Evolutionary conservation across 192 early-diverging fungal species (phyloP).

Genomic region (Podila clonocystis): DNA sequence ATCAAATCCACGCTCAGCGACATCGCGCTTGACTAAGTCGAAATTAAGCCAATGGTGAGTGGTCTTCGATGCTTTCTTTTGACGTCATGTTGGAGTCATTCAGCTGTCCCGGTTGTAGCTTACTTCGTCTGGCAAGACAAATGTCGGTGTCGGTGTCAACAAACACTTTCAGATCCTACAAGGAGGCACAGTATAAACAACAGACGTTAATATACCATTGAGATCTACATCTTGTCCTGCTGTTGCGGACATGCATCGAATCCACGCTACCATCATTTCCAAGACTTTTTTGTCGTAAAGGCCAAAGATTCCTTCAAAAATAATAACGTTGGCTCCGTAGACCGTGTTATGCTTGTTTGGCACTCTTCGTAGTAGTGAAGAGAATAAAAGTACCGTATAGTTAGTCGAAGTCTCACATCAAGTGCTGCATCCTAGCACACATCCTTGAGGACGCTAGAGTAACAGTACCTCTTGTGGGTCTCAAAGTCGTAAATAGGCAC

Average conservation of each 20-base stretch:
- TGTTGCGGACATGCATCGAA: no score
- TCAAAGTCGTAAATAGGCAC: slow-evolving; percentile 94
- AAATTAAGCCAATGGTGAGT: not conserved
- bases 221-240: no score
- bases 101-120: not conserved
- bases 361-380: slow-evolving; percentile 22
- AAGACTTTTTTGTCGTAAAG: slow-evolving; percentile 86
- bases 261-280: slow-evolving; percentile 75
- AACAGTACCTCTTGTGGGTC: slow-evolving; percentile 77
- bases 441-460: not conserved
- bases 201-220: not conserved
- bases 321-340: slow-evolving; percentile 95
- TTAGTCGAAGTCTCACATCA: not conserved
- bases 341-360: slow-evolving; percentile 72
- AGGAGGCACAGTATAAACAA: not conserved
- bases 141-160: slow-evolving; percentile 96
- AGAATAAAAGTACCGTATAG: not conserved
- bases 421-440: not conserved
- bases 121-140: slow-evolving; percentile 86
- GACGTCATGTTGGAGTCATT: no score
- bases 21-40: slow-evolving; percentile 86
- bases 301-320: slow-evolving; percentile 99
- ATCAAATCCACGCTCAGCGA: slow-evolving; percentile 89
- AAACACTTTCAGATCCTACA: slow-evolving; percentile 74
- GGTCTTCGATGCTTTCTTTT: no score